Evolutionary conservation across 768 basidiomycete species (phyloP), one percentile per base, ranked within the genome.

Genomic region (Russula sp.): DNA sequence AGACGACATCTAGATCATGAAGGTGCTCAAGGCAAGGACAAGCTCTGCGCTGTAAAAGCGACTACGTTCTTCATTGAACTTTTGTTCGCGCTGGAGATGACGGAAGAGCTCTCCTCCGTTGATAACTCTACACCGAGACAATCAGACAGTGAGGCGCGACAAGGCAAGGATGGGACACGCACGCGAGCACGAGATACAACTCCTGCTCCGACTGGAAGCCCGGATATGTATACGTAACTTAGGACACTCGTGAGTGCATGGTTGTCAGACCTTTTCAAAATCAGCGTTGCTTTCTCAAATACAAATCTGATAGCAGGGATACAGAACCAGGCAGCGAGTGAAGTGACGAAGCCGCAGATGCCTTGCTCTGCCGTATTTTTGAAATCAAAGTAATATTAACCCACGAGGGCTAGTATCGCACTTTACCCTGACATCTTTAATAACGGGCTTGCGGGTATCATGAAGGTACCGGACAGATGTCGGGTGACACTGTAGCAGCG

Each of bases 71-170:
- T 99, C 97, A 65, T 92, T 89, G 77, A 99, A 99, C n/a, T 93
- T 81, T 49, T 94, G 94, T 73, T 98, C 97, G 66, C 92, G 87
- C 75, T 98, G 96, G 65, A 99, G 74, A 76, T 99, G 97, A 76
- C 97, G 96, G 81, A 99, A 99, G 16, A 98, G 79, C 75, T 98
- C 96, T 71, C 96, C 96, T 7, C 96, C 96, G 69, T 98, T 98
- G 67, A 98, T 92, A 70, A 96, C 97, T 30, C 89, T 91, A 68
- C 42, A 30, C 24, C 13, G 26, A 18, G 20, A 14, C 24, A 51
- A 42, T 18, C 46, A 6, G 36, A 68, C 36, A 68, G n/a, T 48
- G 24, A 40, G 38, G 2, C 34, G 38, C 40, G n/a, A 46, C 24
- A 14, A 40, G 34, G 26, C 36, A 50, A 26, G 16, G 5, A 36